These are phyloP conservation scores for Podaxis sp. DNA, from an alignment of 768 basidiomycete genomes.

Conservation along the genomic window DNA sequence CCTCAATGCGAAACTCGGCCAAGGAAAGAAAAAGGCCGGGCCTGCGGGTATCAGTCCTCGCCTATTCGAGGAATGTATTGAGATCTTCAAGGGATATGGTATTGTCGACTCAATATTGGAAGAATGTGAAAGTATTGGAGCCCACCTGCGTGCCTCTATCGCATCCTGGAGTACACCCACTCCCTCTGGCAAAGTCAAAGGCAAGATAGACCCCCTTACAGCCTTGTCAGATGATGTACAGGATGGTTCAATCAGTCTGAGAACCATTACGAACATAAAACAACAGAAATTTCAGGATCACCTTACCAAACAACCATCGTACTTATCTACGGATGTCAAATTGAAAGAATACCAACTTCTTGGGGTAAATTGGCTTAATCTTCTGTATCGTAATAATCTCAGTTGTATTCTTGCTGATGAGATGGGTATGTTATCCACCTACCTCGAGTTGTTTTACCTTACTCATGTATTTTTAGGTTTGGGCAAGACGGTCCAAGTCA, in stretches of 20 bases:
- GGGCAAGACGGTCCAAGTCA: conserved; percentile 98
- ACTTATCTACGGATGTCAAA: conserved; percentile 59
- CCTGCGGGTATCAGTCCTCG: conserved; percentile 81
- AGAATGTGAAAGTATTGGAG: conserved; percentile 85
- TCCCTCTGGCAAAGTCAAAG: conserved; percentile 34
- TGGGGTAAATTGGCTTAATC: conserved; percentile 95
- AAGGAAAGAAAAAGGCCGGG: conserved; percentile 84
- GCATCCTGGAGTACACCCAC: conserved; percentile 62
- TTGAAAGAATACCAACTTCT: conserved; percentile 97
- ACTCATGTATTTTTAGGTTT: conserved; percentile 54
- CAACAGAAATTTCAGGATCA: conserved; percentile 53
- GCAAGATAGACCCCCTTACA: conserved; percentile 22
- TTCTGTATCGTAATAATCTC: conserved; percentile 73
- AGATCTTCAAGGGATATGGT: conserved; percentile 80
- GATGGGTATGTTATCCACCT: conserved; percentile 71
- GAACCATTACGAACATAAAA: conserved; percentile 37
- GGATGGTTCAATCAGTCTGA: conserved; percentile 62
- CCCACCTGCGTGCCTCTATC: conserved; percentile 67
- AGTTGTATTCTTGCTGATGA: conserved; percentile 98
- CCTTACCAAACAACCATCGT: conserved; percentile 68
- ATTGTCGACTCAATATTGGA: conserved; percentile 86
- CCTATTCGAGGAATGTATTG: conserved; percentile 86
- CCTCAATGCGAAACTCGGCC: conserved; percentile 68
- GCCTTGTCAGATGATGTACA: conserved; percentile 33
- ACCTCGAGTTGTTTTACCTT: background rate